These are phyloP conservation scores for Apiotrichum brassicae DNA, from an alignment of 1,284 basidiomycete species.

Conservation along the genomic window DNA sequence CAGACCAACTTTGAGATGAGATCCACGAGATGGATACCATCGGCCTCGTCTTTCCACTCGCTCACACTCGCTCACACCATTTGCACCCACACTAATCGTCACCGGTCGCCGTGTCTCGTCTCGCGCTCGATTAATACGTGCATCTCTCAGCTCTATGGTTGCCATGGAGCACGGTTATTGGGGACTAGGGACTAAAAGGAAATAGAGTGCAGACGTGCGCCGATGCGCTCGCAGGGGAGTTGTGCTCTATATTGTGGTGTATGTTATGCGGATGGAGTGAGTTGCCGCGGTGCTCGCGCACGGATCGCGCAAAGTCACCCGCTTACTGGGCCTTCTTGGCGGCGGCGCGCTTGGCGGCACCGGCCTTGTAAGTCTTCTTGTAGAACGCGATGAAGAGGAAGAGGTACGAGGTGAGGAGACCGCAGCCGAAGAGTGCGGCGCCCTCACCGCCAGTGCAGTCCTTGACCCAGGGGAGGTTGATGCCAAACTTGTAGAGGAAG, in stretches of 20 bases:
- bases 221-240: background rate
- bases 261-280: no score
- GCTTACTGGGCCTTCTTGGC: constrained; percentile 22
- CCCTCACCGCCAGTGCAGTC: constrained; percentile 83
- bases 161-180: background rate
- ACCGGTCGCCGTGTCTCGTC: no score
- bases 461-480: constrained; percentile 60
- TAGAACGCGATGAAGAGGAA: constrained; percentile 69
- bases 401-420: constrained; percentile 79
- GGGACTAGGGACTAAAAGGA: no score
- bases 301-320: background rate
- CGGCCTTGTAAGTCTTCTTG: constrained; percentile 46
- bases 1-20: no score
- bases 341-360: constrained; percentile 23
- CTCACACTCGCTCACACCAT: background rate
- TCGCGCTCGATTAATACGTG: background rate
- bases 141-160: constrained; percentile 2
- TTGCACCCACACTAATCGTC: no score
- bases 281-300: no score
- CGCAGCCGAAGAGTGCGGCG: constrained; percentile 84
- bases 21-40: no score
- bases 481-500: constrained; percentile 63
- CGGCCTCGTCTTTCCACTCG: background rate
- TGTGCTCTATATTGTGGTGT: background rate
- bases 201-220: background rate